A percentile compares a stretch with the other conserved stretches of the same genome.
Evolutionary conservation across 148 eudicot genomes (phyloP).

Genomic region (Rhododendron ferrugineum): DNA sequence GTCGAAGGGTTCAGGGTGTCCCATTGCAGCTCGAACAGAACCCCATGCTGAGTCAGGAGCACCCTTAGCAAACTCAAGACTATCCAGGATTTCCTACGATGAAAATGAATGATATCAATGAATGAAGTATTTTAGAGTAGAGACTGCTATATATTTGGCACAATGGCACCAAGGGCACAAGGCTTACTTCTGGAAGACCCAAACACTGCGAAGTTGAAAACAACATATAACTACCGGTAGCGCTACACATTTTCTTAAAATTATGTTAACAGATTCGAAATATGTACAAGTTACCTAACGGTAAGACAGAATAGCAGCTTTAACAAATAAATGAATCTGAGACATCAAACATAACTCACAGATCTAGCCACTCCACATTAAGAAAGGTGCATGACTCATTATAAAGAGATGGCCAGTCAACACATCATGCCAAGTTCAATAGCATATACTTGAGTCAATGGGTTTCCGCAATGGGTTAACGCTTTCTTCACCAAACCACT

Average conservation of each 20-base stretch:
- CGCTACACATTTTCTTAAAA: background rate
- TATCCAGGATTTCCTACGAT: conserved; percentile 69
- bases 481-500: background rate
- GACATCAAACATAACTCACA: background rate
- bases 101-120: conserved; percentile 4
- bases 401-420: background rate
- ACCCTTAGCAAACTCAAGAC: conserved; percentile 80
- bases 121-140: background rate
- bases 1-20: conserved; percentile 78
- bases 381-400: background rate
- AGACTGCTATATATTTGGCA: background rate
- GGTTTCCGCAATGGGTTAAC: background rate
- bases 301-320: background rate
- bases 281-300: background rate
- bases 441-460: background rate
- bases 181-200: background rate
- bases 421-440: background rate
- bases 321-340: background rate
- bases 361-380: background rate
- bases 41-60: conserved; percentile 68
- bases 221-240: background rate
- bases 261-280: background rate
- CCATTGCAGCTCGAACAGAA: conserved; percentile 61
- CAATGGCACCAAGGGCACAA: too few relatives aligned
- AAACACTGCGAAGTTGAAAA: background rate